Conservation (phyloP, 768 basidiomycete species). For the Mycena galericulata region DNA sequence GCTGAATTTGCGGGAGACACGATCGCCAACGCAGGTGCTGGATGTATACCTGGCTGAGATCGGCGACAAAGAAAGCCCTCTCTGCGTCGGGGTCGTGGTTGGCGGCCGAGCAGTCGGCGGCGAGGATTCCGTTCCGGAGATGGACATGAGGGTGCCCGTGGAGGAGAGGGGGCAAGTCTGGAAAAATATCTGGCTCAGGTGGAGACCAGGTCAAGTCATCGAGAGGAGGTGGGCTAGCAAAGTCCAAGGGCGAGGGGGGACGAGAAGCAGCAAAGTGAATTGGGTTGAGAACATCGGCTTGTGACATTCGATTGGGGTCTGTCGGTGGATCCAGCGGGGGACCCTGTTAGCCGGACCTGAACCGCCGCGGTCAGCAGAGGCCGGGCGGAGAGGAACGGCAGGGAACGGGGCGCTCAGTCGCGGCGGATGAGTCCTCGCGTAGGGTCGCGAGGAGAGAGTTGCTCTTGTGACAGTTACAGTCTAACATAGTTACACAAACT, state of each 20-base stretch:
- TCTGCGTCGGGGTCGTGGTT: conserved; percentile 78
- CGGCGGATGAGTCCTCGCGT: no score
- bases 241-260: conserved; percentile 22
- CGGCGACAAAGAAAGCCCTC: conserved; percentile 96
- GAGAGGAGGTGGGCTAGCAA: background rate
- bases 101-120: conserved; percentile 63
- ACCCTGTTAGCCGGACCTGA: conserved; percentile 54
- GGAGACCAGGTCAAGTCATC: conserved; percentile 8
- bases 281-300: conserved; percentile 59
- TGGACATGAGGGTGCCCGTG: conserved; percentile 80
- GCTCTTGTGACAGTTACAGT: no score
- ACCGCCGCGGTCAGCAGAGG: conserved; percentile 74
- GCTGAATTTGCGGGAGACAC: conserved; percentile 86
- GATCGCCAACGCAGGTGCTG: conserved; percentile 88
- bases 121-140: conserved; percentile 82
- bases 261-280: conserved; percentile 45
- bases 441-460: no score
- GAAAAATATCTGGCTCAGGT: conserved; percentile 60
- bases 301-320: conserved; percentile 62
- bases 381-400: conserved; percentile 70
- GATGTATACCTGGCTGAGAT: conserved; percentile 87
- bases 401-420: no score
- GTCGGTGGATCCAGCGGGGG: conserved; percentile 23
- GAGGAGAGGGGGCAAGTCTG: conserved; percentile 73
- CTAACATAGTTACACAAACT: no score